Percentiles rank a stretch among this genome's conserved stretches.
These are phyloP conservation scores for Aspergillus panamensis DNA, from an alignment of 495 filamentous ascomycete species.

Conservation along the genomic window DNA sequence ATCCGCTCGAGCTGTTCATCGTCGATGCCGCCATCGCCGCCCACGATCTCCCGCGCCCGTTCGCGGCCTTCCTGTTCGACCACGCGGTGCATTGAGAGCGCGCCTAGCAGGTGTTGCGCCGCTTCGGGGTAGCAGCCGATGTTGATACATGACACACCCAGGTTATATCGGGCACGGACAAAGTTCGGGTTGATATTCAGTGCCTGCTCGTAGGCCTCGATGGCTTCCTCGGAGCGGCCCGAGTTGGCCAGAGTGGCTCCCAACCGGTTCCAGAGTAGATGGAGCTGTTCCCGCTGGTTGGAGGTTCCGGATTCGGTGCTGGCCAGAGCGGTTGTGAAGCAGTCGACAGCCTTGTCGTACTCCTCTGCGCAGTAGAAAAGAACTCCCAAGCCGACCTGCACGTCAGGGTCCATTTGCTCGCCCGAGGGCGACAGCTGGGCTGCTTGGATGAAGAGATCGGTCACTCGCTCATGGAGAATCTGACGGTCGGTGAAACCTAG, in stretches of 20 bases:
- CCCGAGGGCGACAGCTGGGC: slow-evolving; percentile 87
- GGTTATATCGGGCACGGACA: slow-evolving; percentile 92
- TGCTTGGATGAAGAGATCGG: slow-evolving; percentile 82
- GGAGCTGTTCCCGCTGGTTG: slow-evolving; percentile 73
- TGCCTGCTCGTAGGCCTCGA: slow-evolving; percentile 91
- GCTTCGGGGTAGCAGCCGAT: slow-evolving; percentile 93
- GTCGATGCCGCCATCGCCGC: slow-evolving; percentile 51
- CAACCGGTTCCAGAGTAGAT: slow-evolving; percentile 96
- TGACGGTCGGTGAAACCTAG: slow-evolving; percentile 91
- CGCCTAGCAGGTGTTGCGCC: slow-evolving; percentile 89
- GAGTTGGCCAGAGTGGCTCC: slow-evolving; percentile 95
- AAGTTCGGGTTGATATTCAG: slow-evolving; percentile 89
- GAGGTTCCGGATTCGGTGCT: slow-evolving; percentile 71
- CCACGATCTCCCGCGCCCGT: slow-evolving; percentile 77
- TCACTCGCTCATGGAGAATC: slow-evolving; percentile 84
- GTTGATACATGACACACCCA: slow-evolving; percentile 95
- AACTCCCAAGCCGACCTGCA: slow-evolving; percentile 94
- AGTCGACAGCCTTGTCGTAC: slow-evolving; percentile 98
- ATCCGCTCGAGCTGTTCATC: slow-evolving; percentile 75
- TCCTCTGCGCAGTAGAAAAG: slow-evolving; percentile 98
- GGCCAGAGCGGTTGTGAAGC: slow-evolving; percentile 86
- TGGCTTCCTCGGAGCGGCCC: slow-evolving; percentile 89
- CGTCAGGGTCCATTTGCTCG: slow-evolving; percentile 91
- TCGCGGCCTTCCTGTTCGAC: slow-evolving; percentile 82
- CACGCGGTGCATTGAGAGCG: slow-evolving; percentile 93